Evolutionary conservation across 164 flowering plant species (phyloP), one percentile per base, ranked within the genome.

Genomic region (Aristolochia contorta): DNA sequence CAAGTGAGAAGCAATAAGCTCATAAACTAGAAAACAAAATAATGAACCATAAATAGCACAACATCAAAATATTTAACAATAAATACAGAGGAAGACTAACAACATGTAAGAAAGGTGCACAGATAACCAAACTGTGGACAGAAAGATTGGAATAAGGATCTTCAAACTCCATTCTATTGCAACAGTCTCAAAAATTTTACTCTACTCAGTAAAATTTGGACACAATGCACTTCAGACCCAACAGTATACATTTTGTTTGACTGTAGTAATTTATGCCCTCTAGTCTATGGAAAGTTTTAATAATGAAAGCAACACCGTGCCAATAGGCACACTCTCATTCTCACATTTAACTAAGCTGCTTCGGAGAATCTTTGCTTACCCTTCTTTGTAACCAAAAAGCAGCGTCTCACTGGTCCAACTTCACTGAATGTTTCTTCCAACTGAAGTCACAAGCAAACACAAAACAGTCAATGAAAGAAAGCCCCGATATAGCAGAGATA

Each of bases 341-440:
- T 20, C 14, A 1, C 12, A 5, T 22, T 13, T 27, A 9, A 53
- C 23, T 24, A 12, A 49, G 19, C 22, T 18, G 22, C 19, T 14
- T 10, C 13, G 47, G 13, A 50, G 12, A 30, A 12, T 21, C 41
- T 49, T 24, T 25, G 16, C 53, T 54, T 68, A 87, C 96, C 95
- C 63, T 89, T 92, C 57, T 80, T 55, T 0, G 84, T 79, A 49
- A 87, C 98, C 83, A 89, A 75, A 71, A 92, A 92, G 75, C 90
- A 87, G 16, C 96, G 78, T 60, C 96, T 74, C 16, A 92, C 74
- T 0, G 98, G 98, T 50, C 98, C 98, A 10, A 89, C 89, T 53
- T 89, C 96, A 56, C 96, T 74, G 65, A 92, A 92, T 12, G 81
- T 58, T 58, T 86, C 96, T 69, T 89, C 96, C 3, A 92, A 77